These are phyloP conservation scores for Ocimum tenuiflorum DNA, from an alignment of 257 asterid genomes.

Conservation along the genomic window DNA sequence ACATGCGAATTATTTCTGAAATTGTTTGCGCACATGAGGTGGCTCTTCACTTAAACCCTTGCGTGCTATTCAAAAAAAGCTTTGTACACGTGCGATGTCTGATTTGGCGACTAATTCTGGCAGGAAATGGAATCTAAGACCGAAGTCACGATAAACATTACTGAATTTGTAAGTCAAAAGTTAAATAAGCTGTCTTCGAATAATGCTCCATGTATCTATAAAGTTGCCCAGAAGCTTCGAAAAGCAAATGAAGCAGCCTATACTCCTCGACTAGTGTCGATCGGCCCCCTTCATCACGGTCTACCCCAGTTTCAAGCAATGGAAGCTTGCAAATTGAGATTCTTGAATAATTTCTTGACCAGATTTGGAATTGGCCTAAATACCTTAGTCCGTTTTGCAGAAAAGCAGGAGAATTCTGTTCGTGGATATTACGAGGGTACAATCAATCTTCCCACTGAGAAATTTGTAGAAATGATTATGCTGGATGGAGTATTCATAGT, in stretches of 20 bases:
- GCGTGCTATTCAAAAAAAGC: no score
- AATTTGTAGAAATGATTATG: constrained; percentile 9
- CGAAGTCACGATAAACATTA: background rate
- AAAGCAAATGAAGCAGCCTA: no score
- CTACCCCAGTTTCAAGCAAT: constrained; percentile 19
- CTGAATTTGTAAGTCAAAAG: background rate
- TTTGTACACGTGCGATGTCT: no score
- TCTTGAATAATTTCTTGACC: constrained; percentile 21
- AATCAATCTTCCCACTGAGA: background rate
- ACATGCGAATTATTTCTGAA: no score
- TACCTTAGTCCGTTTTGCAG: constrained; percentile 13
- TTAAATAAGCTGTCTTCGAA: background rate
- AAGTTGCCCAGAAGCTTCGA: constrained; percentile 25
- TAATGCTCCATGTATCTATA: constrained; percentile 23
- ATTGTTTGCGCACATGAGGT: no score
- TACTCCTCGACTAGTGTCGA: no score
- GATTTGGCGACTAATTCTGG: no score
- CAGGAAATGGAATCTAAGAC: background rate
- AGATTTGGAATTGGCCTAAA: constrained; percentile 12
- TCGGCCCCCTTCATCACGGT: no score
- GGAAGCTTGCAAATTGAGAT: constrained; percentile 27
- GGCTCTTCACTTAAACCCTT: no score
- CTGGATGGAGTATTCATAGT: no score
- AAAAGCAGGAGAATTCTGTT: background rate
- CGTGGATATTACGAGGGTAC: constrained; percentile 21